A percentile compares a stretch with the other conserved stretches of the same genome.
These are phyloP conservation scores for Nasturtium officinale DNA, from an alignment of 345 rosid genomes.

Conservation along the genomic window DNA sequence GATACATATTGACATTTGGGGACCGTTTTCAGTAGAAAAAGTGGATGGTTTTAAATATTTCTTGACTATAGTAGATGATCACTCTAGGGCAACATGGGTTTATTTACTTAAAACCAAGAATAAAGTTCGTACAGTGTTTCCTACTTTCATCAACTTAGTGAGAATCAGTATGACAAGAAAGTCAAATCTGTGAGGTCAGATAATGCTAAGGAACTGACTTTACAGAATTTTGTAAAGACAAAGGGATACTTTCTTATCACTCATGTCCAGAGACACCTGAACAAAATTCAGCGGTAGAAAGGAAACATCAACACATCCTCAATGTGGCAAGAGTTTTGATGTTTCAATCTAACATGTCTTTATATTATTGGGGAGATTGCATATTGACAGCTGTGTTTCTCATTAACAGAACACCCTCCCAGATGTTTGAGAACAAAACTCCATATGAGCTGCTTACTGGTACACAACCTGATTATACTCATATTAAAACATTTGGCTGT, in stretches of 20 bases:
- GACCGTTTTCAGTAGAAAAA: too few relatives aligned
- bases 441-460: neutral
- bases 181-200: neutral
- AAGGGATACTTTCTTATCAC: neutral
- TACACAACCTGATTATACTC: fast-evolving
- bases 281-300: neutral
- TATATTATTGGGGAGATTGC: neutral
- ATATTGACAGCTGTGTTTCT: neutral
- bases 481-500: neutral
- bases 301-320: neutral
- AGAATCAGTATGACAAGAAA: neutral
- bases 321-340: neutral
- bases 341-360: neutral
- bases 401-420: neutral
- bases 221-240: neutral
- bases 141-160: neutral
- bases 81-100: neutral
- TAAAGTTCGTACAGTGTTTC: neutral
- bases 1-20: too few relatives aligned
- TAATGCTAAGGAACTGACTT: neutral
- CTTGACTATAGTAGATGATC: neutral
- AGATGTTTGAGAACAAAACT: neutral
- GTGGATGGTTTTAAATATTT: neutral
- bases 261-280: neutral
- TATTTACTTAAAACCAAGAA: neutral